Conservation (phyloP, 73 alveolate genomes). For the Tetrahymena malaccensis region DNA sequence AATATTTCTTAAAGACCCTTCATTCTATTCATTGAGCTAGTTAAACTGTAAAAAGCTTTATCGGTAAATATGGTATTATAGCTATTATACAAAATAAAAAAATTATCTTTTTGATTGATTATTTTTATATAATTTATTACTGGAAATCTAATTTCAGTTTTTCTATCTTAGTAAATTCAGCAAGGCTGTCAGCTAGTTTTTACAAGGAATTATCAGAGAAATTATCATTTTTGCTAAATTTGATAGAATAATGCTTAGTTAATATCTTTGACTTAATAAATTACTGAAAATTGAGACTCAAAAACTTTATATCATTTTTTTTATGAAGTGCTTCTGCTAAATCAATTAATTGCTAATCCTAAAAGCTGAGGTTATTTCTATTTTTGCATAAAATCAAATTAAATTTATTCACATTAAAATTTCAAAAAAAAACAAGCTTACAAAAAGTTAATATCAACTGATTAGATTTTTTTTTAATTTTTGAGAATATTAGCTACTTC, state of each 20-base stretch:
- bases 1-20: not conserved
- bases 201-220: not conserved
- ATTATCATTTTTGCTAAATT: not conserved
- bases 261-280: not conserved
- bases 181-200: not conserved
- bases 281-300: not conserved
- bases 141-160: not conserved
- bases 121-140: not conserved
- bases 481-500: not conserved
- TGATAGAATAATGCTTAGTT: not conserved
- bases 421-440: not conserved
- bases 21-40: not conserved
- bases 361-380: not conserved
- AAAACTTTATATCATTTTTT: not conserved
- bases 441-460: not conserved
- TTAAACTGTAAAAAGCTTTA: not conserved
- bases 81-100: not conserved
- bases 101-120: not conserved
- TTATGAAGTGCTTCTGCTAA: not conserved
- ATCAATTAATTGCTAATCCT: not conserved
- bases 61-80: not conserved
- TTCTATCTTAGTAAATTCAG: not conserved
- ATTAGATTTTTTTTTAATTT: not conserved
- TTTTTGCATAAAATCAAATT: not conserved
- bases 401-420: not conserved